phyloP scores from a whole-genome alignment of 2,329 filamentous ascomycete genomes.

The Neocucurbitaria cava region DNA sequence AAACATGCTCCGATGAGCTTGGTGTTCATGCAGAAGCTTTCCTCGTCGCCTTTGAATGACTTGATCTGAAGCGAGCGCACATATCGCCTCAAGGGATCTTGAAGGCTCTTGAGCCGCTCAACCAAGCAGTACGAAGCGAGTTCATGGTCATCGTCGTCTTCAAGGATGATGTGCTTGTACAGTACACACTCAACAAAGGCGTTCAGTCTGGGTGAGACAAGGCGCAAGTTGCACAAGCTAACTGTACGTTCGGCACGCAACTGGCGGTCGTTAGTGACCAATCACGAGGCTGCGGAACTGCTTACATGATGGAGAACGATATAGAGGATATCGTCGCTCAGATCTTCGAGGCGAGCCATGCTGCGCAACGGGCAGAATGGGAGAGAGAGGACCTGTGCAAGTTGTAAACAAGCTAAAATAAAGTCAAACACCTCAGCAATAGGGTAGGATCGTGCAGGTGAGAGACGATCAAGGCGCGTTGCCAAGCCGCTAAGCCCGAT shows the following conservation, averaged over 20 bases:
- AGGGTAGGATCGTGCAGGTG: constrained; percentile 1
- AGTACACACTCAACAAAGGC: constrained; percentile 20
- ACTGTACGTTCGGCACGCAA: constrained; percentile 9
- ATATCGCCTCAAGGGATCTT: constrained; percentile 13
- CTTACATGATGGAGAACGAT: constrained; percentile 23
- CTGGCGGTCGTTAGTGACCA: constrained; percentile 8
- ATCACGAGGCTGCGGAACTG: not conserved
- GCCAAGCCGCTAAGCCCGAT: constrained; percentile 22
- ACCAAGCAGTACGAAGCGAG: constrained; percentile 16
- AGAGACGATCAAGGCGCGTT: constrained; percentile 15
- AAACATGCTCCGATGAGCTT: constrained; percentile 10
- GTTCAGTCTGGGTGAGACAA: constrained; percentile 17
- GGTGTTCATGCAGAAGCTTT: constrained; percentile 23
- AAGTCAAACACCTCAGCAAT: not conserved
- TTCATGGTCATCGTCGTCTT: constrained; percentile 16
- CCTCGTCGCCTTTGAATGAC: constrained; percentile 22
- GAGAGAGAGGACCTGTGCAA: not conserved
- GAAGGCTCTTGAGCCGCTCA: constrained; percentile 13
- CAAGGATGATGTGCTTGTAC: constrained; percentile 12
- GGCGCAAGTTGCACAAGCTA: constrained; percentile 9
- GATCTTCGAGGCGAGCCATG: constrained; percentile 18
- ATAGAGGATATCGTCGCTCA: constrained; percentile 25
- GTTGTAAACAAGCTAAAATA: not conserved
- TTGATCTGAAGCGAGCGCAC: constrained; percentile 18
- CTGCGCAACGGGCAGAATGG: not conserved